These are phyloP conservation scores for Coemansia asiatica DNA, from an alignment of 192 early-diverging fungal genomes.

Conservation along the genomic window DNA sequence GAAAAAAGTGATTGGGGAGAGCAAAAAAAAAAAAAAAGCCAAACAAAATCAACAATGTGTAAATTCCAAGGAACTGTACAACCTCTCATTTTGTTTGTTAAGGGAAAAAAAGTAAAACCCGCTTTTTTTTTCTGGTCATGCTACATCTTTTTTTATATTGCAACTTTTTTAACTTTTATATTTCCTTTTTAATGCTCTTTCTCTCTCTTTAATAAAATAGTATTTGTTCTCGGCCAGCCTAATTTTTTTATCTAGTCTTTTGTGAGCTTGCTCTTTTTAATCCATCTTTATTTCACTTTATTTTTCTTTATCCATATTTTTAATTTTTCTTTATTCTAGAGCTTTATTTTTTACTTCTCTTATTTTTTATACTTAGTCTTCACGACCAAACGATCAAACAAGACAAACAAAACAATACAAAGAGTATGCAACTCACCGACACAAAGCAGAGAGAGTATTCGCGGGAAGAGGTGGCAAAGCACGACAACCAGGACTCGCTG, in stretches of 20 bases:
- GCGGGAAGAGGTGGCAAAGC: constrained; percentile 67
- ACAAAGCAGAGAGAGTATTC: constrained; percentile 58
- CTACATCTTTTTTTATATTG: too few relatives aligned
- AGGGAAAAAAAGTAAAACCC: too few relatives aligned
- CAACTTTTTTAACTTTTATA: too few relatives aligned
- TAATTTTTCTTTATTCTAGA: background rate
- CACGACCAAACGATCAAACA: background rate
- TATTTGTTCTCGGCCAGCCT: background rate
- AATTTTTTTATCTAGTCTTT: background rate
- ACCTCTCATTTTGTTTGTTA: too few relatives aligned
- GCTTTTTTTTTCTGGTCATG: too few relatives aligned
- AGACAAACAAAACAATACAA: background rate
- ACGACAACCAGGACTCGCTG: constrained; percentile 68
- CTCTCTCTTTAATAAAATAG: too few relatives aligned
- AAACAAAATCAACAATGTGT: too few relatives aligned
- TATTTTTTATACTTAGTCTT: background rate
- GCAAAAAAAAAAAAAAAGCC: too few relatives aligned
- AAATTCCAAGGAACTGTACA: too few relatives aligned
- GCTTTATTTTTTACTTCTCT: background rate
- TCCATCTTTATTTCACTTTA: background rate
- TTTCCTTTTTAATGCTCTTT: too few relatives aligned
- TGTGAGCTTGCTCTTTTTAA: constrained; percentile 5
- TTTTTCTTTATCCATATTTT: background rate
- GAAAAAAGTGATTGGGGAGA: too few relatives aligned
- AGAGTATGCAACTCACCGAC: background rate